Conservation (phyloP, 805 yeast genomes). For the Tanozyma kutaoensis region DNA sequence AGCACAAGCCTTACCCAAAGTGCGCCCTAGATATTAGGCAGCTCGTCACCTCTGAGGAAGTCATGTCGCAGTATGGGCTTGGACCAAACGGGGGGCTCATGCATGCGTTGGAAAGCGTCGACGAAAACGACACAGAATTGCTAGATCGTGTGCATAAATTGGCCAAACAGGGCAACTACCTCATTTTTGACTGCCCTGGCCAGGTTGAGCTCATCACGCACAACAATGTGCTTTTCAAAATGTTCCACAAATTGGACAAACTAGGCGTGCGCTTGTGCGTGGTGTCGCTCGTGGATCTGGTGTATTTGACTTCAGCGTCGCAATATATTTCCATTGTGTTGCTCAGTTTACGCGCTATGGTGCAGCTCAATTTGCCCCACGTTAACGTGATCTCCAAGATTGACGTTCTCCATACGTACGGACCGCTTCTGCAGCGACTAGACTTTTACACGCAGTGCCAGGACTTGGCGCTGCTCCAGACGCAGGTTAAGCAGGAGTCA, state of each 20-base stretch:
- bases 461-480: conserved; percentile 57
- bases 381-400: conserved; percentile 87
- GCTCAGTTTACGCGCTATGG: conserved; percentile 79
- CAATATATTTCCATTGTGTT: conserved; percentile 76
- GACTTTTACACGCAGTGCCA: conserved; percentile 90
- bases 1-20: conserved; percentile 45
- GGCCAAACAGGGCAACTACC: conserved; percentile 40
- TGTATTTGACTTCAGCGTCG: conserved; percentile 73
- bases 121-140: conserved; percentile 33
- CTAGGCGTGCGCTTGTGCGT: conserved; percentile 72
- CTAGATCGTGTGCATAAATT: conserved; percentile 42
- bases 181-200: conserved; percentile 88
- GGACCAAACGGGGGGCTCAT: conserved; percentile 92
- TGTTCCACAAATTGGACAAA: conserved; percentile 52
- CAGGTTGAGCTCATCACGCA: conserved; percentile 93
- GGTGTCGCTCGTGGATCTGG: conserved; percentile 74
- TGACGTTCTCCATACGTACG: conserved; percentile 67
- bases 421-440: conserved; percentile 66
- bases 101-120: conserved; percentile 68
- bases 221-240: conserved; percentile 56
- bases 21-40: conserved; percentile 71
- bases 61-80: conserved; percentile 56
- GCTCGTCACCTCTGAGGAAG: conserved; percentile 59
- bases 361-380: conserved; percentile 87
- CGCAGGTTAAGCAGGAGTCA: conserved; percentile 60